Percentiles rank a stretch among this genome's conserved stretches.
Conservation (phyloP, 2,329 filamentous ascomycete species). For the Diaporthe eres region DNA sequence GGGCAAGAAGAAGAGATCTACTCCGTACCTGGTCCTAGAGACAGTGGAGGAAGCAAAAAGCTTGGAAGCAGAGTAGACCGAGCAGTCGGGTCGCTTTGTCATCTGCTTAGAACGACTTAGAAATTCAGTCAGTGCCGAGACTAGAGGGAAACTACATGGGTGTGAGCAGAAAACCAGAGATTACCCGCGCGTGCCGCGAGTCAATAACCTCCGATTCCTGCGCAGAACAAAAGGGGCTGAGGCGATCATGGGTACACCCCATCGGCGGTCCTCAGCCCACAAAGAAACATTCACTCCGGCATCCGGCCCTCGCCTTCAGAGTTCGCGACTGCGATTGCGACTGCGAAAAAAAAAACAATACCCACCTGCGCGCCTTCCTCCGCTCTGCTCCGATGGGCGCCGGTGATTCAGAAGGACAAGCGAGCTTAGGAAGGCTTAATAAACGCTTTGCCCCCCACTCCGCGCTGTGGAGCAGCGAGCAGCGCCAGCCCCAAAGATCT, state of each 20-base stretch:
- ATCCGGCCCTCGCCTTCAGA: background rate
- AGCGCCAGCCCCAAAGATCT: slow-evolving; percentile 10
- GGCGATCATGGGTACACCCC: background rate
- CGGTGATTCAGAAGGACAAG: background rate
- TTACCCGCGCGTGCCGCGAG: slow-evolving; percentile 1
- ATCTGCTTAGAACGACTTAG: slow-evolving; percentile 19
- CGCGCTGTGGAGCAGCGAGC: background rate
- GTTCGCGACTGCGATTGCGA: background rate
- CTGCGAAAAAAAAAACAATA: background rate
- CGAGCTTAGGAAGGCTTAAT: slow-evolving; percentile 3
- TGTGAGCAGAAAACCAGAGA: slow-evolving; percentile 7
- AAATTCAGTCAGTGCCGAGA: slow-evolving; percentile 11
- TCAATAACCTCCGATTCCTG: slow-evolving; percentile 7
- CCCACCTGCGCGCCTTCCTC: background rate
- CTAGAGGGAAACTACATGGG: background rate
- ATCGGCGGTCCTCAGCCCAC: background rate
- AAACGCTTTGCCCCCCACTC: background rate
- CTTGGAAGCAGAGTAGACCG: background rate
- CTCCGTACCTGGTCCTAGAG: background rate
- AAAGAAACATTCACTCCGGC: background rate
- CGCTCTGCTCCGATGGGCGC: background rate
- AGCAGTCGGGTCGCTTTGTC: slow-evolving; percentile 23
- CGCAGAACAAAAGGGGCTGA: slow-evolving; percentile 25
- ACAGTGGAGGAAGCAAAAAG: slow-evolving; percentile 22
- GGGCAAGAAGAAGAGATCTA: too few relatives aligned